Base-by-base conservation (phyloP, 169 alveolate genomes). In the Eimeria maxima region DNA sequence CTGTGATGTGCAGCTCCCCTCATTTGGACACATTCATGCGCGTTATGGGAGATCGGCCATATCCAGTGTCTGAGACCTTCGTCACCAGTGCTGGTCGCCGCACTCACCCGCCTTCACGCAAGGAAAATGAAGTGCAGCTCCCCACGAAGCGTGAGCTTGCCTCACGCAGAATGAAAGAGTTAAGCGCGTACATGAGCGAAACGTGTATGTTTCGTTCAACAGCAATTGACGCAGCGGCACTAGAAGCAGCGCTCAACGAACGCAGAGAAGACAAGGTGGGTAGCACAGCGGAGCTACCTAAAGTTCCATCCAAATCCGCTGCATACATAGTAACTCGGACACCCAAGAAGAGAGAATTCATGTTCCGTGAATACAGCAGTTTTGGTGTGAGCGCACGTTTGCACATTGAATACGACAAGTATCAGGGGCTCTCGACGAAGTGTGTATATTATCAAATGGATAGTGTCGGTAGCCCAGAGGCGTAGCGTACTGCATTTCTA, bases 71-170 rank as follows among this genome's bases (percentile, higher is more conserved):
- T 60, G 94, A 87, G 45, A 87, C 94, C 18, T 87, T 18, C 65
- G 83, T 87, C 83, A 87, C 94, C 83, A 87, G 83, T 42, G 63
- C 83, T 60, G 94, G 94, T 8, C 94, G 94, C 94, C 94, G 94
- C 57, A 44, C 44, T 87, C 94, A 65, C n/a, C 94, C 83, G 22
- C 94, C 80, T 22, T 3, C 53, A n/a, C 83, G 81, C n/a, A 33
- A 60, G 81, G 27, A 44, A 87, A 18, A 29, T 47, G 94, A 38
- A 42, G 44, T 22, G 50, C 94, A 38, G 47, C 57, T 11, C n/a
- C 63, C 69, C 44, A 60, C 81, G 44, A 57, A 38, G 47, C 67
- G 22, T 29, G 94, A 60, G 53, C 83, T 60, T 60, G 83, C 94
- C 83, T 87, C 83, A 24, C 80, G 94, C 42, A 55, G 83, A 87